A percentile compares a stretch with the other conserved stretches of the same genome.
phyloP scores from a whole-genome alignment of 2,329 filamentous ascomycete species.

The Arthroderma sp. region DNA sequence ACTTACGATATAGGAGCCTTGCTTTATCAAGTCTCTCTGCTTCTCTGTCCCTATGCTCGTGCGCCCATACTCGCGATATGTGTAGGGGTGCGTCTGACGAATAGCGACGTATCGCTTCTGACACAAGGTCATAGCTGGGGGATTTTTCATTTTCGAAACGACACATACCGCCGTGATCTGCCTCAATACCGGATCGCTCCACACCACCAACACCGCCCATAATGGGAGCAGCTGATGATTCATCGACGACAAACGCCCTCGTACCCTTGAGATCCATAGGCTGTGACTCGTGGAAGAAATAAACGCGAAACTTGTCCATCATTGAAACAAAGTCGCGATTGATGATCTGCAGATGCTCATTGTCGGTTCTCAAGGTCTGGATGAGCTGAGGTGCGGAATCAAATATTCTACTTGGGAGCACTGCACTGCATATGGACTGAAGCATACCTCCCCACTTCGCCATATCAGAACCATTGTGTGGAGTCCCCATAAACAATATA shows the following conservation, averaged over 20 bases:
- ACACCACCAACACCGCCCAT: conserved; percentile 57
- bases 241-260: conserved; percentile 52
- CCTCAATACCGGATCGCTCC: conserved; percentile 61
- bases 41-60: conserved; percentile 37
- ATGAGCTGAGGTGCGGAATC: conserved; percentile 56
- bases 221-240: conserved; percentile 54
- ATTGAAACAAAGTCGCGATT: conserved; percentile 61
- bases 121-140: conserved; percentile 49
- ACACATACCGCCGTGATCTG: conserved; percentile 58
- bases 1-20: conserved; percentile 23
- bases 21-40: conserved; percentile 25
- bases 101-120: conserved; percentile 35
- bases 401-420: conserved; percentile 53
- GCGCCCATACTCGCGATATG: conserved; percentile 45
- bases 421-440: conserved; percentile 52
- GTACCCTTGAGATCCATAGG: conserved; percentile 56
- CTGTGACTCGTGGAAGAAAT: conserved; percentile 64
- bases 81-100: conserved; percentile 40
- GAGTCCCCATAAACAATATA: conserved; percentile 64
- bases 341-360: conserved; percentile 61
- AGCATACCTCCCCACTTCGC: conserved; percentile 55
- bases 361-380: conserved; percentile 57
- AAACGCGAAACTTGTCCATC: conserved; percentile 56
- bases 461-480: conserved; percentile 55
- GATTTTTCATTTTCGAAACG: conserved; percentile 53